Base-by-base conservation (phyloP, 805 yeast genomes). In the Suhomyces pyralidae region DNA sequence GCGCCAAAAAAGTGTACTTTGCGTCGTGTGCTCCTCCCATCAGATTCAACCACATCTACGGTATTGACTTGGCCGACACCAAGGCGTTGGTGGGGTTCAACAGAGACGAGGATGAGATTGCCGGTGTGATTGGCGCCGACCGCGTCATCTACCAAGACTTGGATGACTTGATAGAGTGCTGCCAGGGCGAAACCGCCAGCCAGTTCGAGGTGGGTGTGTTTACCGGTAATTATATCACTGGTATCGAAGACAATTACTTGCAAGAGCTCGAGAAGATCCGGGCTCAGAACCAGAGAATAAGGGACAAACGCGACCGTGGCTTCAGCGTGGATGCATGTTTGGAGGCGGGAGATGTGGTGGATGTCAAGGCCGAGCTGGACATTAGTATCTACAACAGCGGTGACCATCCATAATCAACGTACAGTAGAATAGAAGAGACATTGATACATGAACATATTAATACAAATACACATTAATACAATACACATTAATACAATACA, bases 21-120 rank as follows among this genome's bases (percentile, higher is more conserved):
- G 99, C 99, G 0, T 89, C 96, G 24, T 94, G 97, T 65, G 96
- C 99, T 14, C 99, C 99, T 26, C 96, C 97, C n/a, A 94, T 94
- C 63, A 83, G 99, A 70, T 84, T 78, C 73, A 94, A 94, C 74
- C 99, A 94, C 68, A 90, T 94, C 54, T 94, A 94, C 69, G 99
- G 99, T 68, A 94, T 94, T 59, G 99, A 94, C 74, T 81, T 94
- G 56, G 98, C 99, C 26, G 98, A 94, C 65, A 89, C 93, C 47
- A 88, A 84, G 69, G 97, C 97, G 9, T 78, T 94, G 34, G 97
- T 94, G 45, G 99, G 97, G 5, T 94, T 81, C 71, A 77, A 86
- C 61, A 83, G 87, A 62, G 74, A 84, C 7, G 93, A 85, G 56
- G 83, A 82, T 1, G 90, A 89, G 68, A 85, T 94, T 58, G 85